Base-by-base conservation (phyloP, 163 green algal genomes). In the Scenedesmus sp. region DNA sequence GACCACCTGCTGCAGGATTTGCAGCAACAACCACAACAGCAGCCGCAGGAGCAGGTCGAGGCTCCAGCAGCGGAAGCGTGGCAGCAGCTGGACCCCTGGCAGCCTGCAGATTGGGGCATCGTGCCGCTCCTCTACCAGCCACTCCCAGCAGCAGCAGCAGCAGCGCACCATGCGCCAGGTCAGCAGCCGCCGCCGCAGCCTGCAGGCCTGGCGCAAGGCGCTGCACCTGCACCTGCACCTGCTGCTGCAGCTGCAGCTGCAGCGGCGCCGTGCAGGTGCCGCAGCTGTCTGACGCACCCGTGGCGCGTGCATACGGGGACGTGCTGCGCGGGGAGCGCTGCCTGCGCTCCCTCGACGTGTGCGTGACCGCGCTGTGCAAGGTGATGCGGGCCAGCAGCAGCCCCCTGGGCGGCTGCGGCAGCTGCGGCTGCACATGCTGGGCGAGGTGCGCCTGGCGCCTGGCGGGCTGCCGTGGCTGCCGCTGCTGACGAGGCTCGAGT, bases 351-450 rank as follows among this genome's bases (percentile, higher is more conserved):
- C 37, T 90, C 6, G 85, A 90, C 16, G 65, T 90, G 33, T 85
- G 72, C 33, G 85, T 90, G 20, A 85, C 85, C 9, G 42, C 18
- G 35, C 51, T 90, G 53, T 90, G 85, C 40, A 83, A 84, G 44
- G 53, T 84, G 4, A 76, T 85, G 85, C 16, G 42, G 20, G 24
- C 61, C 16, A 90, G 72, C 72, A 85, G 49, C 42, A n/a, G 15
- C 6, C 44, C 85, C 6, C 65, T 90, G 20, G n/a, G 10, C 22
- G n/a, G 15, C 43, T 90, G n/a, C 30, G 37, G 44, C 24, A 49
- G 43, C 44, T 85, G 70, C 49, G 61, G 49, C 30, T 90, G 16
- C 85, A 90, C 35, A 85, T 90, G 85, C 43, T 90, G 33, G 85
- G 85, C 20, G 70, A 85, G 33, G 72, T 90, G 33, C 51, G 37